Conservation (phyloP, 352 stramenopile genomes). For the Synura sp. region DNA sequence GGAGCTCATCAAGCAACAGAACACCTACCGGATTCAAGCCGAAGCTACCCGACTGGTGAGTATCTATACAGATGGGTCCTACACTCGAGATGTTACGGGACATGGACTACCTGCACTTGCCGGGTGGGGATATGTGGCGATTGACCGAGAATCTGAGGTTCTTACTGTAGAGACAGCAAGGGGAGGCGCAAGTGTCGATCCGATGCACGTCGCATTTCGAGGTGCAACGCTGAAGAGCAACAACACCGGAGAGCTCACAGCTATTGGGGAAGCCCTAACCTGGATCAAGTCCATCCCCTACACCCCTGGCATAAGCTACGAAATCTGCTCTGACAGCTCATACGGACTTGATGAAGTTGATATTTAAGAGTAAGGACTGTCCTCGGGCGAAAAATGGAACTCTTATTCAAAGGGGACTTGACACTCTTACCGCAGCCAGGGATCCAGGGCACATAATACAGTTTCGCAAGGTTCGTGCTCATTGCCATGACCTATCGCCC, state of each 20-base stretch:
- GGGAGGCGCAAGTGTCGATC: too few relatives aligned
- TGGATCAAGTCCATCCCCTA: background rate
- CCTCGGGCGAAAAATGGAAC: background rate
- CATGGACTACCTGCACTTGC: too few relatives aligned
- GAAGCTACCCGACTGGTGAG: too few relatives aligned
- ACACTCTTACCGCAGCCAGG: background rate
- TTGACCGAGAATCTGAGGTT: too few relatives aligned
- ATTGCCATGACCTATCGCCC: background rate
- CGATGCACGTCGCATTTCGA: too few relatives aligned
- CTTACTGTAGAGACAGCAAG: too few relatives aligned
- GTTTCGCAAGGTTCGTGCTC: slow-evolving; percentile 13
- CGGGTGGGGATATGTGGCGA: too few relatives aligned
- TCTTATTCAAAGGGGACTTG: background rate
- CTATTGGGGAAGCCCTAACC: slow-evolving; percentile 8
- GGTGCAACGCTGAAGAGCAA: slow-evolving; percentile 3
- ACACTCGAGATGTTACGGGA: too few relatives aligned
- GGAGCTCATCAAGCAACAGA: too few relatives aligned
- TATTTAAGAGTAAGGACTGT: background rate
- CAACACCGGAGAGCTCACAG: too few relatives aligned
- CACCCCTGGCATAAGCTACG: background rate
- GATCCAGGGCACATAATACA: background rate
- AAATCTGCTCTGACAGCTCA: slow-evolving; percentile 29
- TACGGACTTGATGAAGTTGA: slow-evolving; percentile 1
- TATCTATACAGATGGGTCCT: too few relatives aligned
- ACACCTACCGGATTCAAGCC: too few relatives aligned